Conservation (phyloP, 2,329 filamentous ascomycete genomes). For the Trichophyton equinum region DNA sequence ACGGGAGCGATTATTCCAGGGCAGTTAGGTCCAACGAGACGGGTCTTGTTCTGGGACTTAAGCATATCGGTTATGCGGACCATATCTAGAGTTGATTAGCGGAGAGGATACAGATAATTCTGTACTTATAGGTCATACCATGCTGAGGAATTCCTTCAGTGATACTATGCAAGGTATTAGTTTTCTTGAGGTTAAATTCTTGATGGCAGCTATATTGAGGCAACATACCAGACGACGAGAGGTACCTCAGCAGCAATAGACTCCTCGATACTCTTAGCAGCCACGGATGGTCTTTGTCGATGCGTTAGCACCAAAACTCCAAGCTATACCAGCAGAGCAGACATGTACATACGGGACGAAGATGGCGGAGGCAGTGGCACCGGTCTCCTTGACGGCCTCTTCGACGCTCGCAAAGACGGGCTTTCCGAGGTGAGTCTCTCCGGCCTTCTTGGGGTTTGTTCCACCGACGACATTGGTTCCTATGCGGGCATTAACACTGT, state of each 20-base stretch:
- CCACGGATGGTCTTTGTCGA: constrained; percentile 63
- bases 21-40: constrained; percentile 94
- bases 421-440: constrained; percentile 72
- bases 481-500: constrained; percentile 30
- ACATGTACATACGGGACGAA: constrained; percentile 65
- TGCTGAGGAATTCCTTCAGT: constrained; percentile 97
- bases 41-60: constrained; percentile 94
- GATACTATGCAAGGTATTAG: constrained; percentile 40
- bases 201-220: background rate
- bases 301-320: background rate
- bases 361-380: constrained; percentile 82
- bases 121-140: constrained; percentile 44
- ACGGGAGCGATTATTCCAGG: constrained; percentile 83
- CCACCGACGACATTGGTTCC: constrained; percentile 96
- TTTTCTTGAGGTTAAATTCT: background rate
- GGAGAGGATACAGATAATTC: background rate
- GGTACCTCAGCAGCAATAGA: constrained; percentile 86
- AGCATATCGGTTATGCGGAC: constrained; percentile 96
- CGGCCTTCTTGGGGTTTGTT: constrained; percentile 98
- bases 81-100: constrained; percentile 58
- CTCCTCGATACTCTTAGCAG: constrained; percentile 92
- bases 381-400: constrained; percentile 80
- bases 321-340: background rate
- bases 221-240: constrained; percentile 66
- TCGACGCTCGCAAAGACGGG: constrained; percentile 85